These are phyloP conservation scores for Umbilicus rupestris DNA, from an alignment of 164 flowering plant species.

Conservation along the genomic window DNA sequence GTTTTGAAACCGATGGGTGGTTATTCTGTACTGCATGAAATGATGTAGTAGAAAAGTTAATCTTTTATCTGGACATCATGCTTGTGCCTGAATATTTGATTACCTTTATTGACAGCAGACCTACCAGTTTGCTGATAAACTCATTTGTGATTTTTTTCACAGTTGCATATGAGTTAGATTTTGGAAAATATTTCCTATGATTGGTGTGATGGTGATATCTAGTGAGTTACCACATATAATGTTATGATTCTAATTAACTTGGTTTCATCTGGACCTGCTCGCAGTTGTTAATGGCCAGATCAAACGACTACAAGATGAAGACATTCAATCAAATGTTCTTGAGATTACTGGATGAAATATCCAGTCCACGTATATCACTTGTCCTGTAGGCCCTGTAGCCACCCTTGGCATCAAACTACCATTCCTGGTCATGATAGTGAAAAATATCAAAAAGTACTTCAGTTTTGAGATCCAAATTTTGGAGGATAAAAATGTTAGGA, in stretches of 20 bases:
- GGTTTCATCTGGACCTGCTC: constrained; percentile 14
- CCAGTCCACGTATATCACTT: constrained; percentile 87
- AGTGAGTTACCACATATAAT: background rate
- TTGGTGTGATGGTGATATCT: too few species aligned
- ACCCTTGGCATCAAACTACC: constrained; percentile 98
- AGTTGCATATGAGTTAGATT: too few species aligned
- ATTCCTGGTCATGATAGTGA: constrained; percentile 81
- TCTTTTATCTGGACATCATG: too few species aligned
- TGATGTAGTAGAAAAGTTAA: too few species aligned
- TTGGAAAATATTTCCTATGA: too few species aligned
- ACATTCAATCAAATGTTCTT: constrained; percentile 93
- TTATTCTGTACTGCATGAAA: too few species aligned
- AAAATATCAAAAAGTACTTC: constrained; percentile 89
- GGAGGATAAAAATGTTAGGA: constrained; percentile 98
- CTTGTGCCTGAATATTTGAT: too few species aligned
- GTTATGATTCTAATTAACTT: background rate
- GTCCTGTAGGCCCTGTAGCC: constrained; percentile 89
- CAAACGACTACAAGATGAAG: constrained; percentile 88
- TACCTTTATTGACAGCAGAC: too few species aligned
- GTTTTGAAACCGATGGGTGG: too few species aligned
- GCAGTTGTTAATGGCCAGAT: constrained; percentile 86
- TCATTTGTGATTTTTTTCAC: too few species aligned
- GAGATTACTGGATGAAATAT: constrained; percentile 84
- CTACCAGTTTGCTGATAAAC: too few species aligned
- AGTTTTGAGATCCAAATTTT: constrained; percentile 96